Evolutionary conservation across 371 early-diverging fungal genomes (phyloP).

Genomic region (Mucor velutinosus): DNA sequence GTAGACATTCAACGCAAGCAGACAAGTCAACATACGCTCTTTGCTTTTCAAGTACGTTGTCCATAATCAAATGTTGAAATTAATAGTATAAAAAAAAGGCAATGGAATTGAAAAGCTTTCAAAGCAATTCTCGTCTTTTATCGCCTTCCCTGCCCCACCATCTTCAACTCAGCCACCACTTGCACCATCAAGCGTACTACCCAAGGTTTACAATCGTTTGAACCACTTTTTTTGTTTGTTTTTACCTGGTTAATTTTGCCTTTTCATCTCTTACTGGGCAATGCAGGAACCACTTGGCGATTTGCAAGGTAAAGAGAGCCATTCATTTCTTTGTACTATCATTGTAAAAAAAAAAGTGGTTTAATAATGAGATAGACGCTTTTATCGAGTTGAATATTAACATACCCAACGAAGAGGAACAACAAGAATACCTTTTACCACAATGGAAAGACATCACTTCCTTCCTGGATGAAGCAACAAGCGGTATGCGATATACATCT

Average conservation of each 20-base stretch:
- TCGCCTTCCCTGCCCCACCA: neutral
- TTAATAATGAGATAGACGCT: constrained; percentile 15
- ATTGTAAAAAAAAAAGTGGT: neutral
- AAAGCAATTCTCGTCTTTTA: neutral
- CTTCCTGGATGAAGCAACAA: constrained; percentile 53
- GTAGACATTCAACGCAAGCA: neutral
- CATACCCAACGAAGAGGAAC: constrained; percentile 14
- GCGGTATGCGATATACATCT: constrained; percentile 39
- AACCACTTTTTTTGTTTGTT: neutral
- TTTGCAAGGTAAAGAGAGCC: constrained; percentile 9
- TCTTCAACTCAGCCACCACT: constrained; percentile 2
- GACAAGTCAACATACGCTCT: constrained; percentile 40
- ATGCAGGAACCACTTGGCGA: constrained; percentile 14
- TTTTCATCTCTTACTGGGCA: neutral
- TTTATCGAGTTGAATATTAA: constrained; percentile 30
- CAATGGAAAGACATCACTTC: constrained; percentile 59
- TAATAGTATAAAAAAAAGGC: neutral
- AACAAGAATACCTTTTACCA: constrained; percentile 22
- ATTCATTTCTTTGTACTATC: neutral
- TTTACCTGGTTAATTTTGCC: neutral
- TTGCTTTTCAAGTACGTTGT: constrained; percentile 73
- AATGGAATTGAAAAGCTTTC: neutral
- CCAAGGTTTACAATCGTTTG: neutral
- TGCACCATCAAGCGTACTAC: neutral
- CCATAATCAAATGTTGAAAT: constrained; percentile 43